Evolutionary conservation across 176 grass and related monocot species (phyloP).

Genomic region (Oryza glaberrima): DNA sequence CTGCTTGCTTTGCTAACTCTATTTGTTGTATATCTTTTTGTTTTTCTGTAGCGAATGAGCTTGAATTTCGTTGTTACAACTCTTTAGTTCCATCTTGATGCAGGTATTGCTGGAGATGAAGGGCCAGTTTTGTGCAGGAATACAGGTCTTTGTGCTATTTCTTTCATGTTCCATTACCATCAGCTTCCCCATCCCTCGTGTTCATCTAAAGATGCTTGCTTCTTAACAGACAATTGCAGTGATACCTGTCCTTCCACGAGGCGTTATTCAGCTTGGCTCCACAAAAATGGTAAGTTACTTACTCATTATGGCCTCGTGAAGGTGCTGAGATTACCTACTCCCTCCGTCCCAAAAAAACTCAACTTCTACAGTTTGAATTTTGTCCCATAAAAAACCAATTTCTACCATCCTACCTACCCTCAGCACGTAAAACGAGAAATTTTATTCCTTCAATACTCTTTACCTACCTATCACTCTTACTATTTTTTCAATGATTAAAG

Average conservation of each 20-base stretch:
- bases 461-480: too few relatives aligned
- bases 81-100: background rate
- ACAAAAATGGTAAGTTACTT: constrained; percentile 42
- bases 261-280: constrained; percentile 54
- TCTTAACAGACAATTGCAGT: constrained; percentile 48
- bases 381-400: too few relatives aligned
- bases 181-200: background rate
- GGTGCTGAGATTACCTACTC: background rate
- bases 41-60: background rate
- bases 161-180: background rate
- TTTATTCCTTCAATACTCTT: too few relatives aligned
- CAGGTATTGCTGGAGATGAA: constrained; percentile 55
- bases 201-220: constrained; percentile 20
- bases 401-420: too few relatives aligned
- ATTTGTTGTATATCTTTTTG: background rate
- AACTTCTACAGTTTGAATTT: too few relatives aligned
- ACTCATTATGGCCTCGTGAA: background rate
- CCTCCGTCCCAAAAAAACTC: too few relatives aligned
- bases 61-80: constrained; percentile 4
- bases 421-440: too few relatives aligned
- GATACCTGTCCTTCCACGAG: constrained; percentile 56
- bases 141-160: constrained; percentile 42
- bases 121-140: constrained; percentile 48
- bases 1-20: background rate
- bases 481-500: too few relatives aligned